Conservation (phyloP, 169 alveolate species). For the Cryptosporidium xiaoi region DNA sequence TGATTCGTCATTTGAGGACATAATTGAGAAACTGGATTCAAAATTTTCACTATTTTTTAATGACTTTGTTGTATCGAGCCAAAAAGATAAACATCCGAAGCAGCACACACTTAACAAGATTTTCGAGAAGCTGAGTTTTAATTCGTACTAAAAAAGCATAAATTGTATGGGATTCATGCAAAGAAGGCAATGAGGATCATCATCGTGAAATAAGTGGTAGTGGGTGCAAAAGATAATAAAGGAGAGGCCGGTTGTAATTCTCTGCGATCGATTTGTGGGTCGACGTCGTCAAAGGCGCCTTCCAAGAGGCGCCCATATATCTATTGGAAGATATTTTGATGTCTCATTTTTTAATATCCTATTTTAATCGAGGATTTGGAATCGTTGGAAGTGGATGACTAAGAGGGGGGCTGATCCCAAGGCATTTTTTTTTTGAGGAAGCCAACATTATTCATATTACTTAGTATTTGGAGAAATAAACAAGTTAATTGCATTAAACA, state of each 20-base stretch:
- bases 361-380: no score
- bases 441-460: background rate
- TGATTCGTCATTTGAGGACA: conserved; percentile 19
- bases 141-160: no score
- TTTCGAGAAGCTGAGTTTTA: no score
- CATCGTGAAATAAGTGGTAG: background rate
- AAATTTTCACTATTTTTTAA: conserved; percentile 10
- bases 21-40: conserved; percentile 36
- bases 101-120: background rate
- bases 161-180: background rate
- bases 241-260: no score
- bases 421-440: background rate
- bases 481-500: no score
- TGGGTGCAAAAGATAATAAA: no score
- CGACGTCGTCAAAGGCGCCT: no score
- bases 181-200: background rate
- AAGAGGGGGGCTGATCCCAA: background rate
- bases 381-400: background rate
- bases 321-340: no score
- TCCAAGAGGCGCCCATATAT: no score
- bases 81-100: background rate
- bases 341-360: no score
- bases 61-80: background rate
- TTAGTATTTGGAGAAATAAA: no score
- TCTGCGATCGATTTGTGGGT: no score